These are phyloP conservation scores for Corylus americana DNA, from an alignment of 306 rosid genomes.

Conservation along the genomic window DNA sequence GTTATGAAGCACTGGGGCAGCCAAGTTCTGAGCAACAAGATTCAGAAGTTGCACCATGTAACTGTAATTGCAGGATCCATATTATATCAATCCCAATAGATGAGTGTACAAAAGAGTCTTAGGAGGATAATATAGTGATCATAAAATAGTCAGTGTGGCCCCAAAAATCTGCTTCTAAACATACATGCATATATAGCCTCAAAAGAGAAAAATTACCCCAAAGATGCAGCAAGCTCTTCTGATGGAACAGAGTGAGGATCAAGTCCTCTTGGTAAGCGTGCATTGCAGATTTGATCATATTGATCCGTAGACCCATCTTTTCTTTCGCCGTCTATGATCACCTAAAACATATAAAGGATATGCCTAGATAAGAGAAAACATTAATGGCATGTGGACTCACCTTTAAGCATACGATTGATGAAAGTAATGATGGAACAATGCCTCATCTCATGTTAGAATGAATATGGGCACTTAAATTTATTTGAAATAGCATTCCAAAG, in stretches of 20 bases:
- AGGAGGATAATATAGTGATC: conserved; percentile 8
- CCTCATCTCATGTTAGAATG: conserved; percentile 1
- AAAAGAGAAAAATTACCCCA: conserved; percentile 60
- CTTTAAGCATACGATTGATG: background rate
- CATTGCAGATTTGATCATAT: conserved; percentile 90
- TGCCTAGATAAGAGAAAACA: conserved; percentile 6
- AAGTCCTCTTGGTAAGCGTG: conserved; percentile 83
- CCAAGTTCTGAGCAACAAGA: conserved; percentile 82
- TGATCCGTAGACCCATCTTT: conserved; percentile 61
- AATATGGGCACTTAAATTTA: background rate
- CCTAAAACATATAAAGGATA: conserved; percentile 46
- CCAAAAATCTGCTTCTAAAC: conserved; percentile 18
- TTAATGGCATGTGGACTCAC: background rate
- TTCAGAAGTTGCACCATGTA: conserved; percentile 92
- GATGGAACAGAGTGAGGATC: conserved; percentile 93
- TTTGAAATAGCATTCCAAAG: background rate
- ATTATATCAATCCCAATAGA: background rate
- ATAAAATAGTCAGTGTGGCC: conserved; percentile 3
- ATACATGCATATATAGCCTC: conserved; percentile 15
- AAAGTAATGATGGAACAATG: background rate
- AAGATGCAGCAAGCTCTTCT: conserved; percentile 90
- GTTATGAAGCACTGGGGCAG: conserved; percentile 96
- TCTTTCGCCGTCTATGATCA: conserved; percentile 57
- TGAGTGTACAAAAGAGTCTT: conserved; percentile 25
- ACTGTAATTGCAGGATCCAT: conserved; percentile 21